Conservation (phyloP, 2,329 filamentous ascomycete species). For the Exophiala viscosa region DNA sequence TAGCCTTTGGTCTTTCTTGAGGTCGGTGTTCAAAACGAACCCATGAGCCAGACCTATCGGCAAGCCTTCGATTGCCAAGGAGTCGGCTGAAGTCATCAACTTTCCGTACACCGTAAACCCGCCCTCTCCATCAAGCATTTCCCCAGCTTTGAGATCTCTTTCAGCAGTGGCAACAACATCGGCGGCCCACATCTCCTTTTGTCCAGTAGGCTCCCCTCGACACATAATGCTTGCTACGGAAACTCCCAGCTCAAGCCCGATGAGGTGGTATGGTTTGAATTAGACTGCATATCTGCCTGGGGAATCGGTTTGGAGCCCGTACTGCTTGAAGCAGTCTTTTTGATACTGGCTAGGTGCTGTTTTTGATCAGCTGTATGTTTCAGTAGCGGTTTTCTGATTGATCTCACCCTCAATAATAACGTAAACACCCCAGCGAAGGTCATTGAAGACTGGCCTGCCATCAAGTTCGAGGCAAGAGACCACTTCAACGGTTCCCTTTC, state of each 20-base stretch:
- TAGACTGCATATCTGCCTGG: conserved; percentile 43
- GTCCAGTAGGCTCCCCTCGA: conserved; percentile 45
- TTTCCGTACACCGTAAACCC: conserved; percentile 47
- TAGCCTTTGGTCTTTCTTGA: conserved; percentile 42
- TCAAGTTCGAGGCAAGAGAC: conserved; percentile 45
- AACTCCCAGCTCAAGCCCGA: conserved; percentile 46
- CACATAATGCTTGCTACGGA: conserved; percentile 46
- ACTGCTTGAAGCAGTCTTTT: conserved; percentile 52
- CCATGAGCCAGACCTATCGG: conserved; percentile 45
- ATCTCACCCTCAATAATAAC: conserved; percentile 43
- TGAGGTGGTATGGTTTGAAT: conserved; percentile 49
- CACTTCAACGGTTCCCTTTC: conserved; percentile 45
- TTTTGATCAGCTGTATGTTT: conserved; percentile 33
- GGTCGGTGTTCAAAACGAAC: conserved; percentile 39
- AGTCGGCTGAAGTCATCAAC: conserved; percentile 41
- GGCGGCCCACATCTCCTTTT: conserved; percentile 43
- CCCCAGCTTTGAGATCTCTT: conserved; percentile 43
- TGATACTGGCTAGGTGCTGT: conserved; percentile 52
- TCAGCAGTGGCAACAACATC: conserved; percentile 49
- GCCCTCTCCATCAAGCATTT: conserved; percentile 46
- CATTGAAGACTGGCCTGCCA: conserved; percentile 40
- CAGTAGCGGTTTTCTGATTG: conserved; percentile 40
- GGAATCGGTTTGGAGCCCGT: conserved; percentile 44
- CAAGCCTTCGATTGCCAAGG: conserved; percentile 41
- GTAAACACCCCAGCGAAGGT: conserved; percentile 45